Base-by-base conservation (phyloP, 2,329 filamentous ascomycete species). In the Cadophora gregata region DNA sequence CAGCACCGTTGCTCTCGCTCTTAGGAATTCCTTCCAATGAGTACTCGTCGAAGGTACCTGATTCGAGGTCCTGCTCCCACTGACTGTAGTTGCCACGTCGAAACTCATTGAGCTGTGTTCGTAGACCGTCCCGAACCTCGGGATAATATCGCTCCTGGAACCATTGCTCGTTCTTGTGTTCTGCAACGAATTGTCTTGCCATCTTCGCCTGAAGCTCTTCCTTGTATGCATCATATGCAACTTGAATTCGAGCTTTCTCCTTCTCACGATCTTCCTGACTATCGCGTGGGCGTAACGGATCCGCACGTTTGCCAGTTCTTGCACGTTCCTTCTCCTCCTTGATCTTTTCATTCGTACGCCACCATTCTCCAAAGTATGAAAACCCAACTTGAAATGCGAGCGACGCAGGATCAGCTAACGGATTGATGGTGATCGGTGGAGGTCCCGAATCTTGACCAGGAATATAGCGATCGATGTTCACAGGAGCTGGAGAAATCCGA, bases 101-200 rank as follows among this genome's bases (percentile, higher is more conserved):
- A 76, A 92, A 93, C 56, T 93, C 90, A 78, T 90, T 91, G 62
- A 98, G 82, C 74, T 93, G 90, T 67, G 83, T 82, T 64, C 91
- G 89, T 75, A 97, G 88, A 1, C 86, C 84, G 71, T 94, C 90
- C 62, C 92, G 86, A 63, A 95, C 88, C 72, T 96, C 93, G 0
- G 93, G 87, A 33, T 96, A 90, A 74, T 99, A 99, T 77, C 93
- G 90, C 80, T 99, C 96, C 73, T 90, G 93, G 81, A 99, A 99
- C 96, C 96, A 99, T 77, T 99, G 95, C 78, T 99, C 96, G 51
- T 89, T 89, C 78, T 97, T 97, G 80, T 99, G 96, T 73, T 93
- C 91, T 59, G 90, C 88, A 50, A 99, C 96, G 77, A 99, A 99
- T 0, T 87, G 84, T 71, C 93, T 89, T 0, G 96, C 94, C 90